A percentile compares a stretch with the other conserved stretches of the same genome.
Evolutionary conservation across 1,284 basidiomycete species (phyloP).

Genomic region (Ganoderma resinaceum): DNA sequence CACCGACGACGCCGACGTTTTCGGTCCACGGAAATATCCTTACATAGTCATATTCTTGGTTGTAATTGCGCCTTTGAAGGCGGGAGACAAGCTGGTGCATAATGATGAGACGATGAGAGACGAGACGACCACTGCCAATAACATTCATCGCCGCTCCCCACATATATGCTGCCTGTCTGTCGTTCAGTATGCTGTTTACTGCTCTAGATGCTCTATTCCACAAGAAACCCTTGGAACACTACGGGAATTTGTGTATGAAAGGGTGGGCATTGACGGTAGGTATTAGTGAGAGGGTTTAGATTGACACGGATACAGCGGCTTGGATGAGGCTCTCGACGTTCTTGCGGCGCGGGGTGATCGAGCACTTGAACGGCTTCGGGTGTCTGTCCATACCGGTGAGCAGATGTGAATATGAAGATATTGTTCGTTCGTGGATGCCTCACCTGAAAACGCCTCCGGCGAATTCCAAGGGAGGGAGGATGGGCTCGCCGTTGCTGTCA

Average conservation of each 20-base stretch:
- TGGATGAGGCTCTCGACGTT: conserved; percentile 5
- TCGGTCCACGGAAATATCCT: conserved; percentile 11
- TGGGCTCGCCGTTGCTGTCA: conserved; percentile 40
- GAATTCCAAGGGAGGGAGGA: conserved; percentile 42
- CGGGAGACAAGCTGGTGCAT: conserved; percentile 5
- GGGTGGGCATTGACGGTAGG: neutral
- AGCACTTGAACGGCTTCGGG: conserved; percentile 15
- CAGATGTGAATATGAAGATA: neutral
- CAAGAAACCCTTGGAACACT: neutral
- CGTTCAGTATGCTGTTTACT: neutral
- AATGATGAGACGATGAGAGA: conserved; percentile 11
- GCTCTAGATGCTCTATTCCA: neutral
- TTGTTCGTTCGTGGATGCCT: neutral
- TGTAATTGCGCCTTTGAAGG: conserved; percentile 12
- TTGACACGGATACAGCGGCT: neutral
- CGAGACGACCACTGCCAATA: neutral
- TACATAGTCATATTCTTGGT: conserved; percentile 18
- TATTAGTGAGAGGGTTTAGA: neutral
- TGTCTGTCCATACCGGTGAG: conserved; percentile 1
- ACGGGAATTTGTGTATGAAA: neutral
- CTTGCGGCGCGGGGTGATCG: conserved; percentile 6
- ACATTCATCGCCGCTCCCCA: conserved; percentile 4
- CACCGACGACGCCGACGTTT: neutral
- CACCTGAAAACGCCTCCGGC: conserved; percentile 7
- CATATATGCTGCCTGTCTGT: neutral